These are phyloP conservation scores for Aspergillus sp. DNA, from an alignment of 2,329 filamentous ascomycete genomes.

Conservation along the genomic window DNA sequence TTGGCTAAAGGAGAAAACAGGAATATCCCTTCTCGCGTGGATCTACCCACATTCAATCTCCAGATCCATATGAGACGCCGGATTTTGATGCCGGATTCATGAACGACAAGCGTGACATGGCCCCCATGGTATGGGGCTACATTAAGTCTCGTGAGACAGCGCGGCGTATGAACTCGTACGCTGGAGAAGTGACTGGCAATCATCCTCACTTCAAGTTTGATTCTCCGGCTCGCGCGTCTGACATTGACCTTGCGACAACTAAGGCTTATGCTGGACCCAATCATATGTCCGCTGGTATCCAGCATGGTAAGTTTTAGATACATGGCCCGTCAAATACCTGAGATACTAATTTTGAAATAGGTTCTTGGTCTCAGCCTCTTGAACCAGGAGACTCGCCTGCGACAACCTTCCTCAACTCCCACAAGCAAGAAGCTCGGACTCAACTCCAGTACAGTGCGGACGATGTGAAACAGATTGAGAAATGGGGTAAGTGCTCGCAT, in stretches of 20 bases:
- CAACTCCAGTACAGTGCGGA: slow-evolving; percentile 58
- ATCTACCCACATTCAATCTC: slow-evolving; percentile 60
- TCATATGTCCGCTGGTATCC: slow-evolving; percentile 62
- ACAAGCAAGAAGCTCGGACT: slow-evolving; percentile 51
- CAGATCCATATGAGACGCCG: slow-evolving; percentile 63
- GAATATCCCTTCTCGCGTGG: slow-evolving; percentile 71
- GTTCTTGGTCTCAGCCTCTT: slow-evolving; percentile 56
- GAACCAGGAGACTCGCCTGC: slow-evolving; percentile 46
- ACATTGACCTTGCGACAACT: slow-evolving; percentile 67
- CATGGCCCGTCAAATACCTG: too few relatives aligned
- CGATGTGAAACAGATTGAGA: slow-evolving; percentile 53
- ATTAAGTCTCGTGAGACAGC: slow-evolving; percentile 76
- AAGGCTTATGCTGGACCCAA: slow-evolving; percentile 66
- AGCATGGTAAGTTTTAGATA: slow-evolving; percentile 48
- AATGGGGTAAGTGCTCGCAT: slow-evolving; percentile 39
- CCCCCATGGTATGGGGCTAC: slow-evolving; percentile 75
- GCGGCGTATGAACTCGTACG: slow-evolving; percentile 67
- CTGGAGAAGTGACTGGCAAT: slow-evolving; percentile 58
- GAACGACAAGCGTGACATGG: slow-evolving; percentile 80
- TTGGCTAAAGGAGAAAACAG: slow-evolving; percentile 7
- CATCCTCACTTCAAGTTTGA: slow-evolving; percentile 67
- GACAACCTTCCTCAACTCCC: slow-evolving; percentile 53
- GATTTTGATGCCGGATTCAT: slow-evolving; percentile 79
- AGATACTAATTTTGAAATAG: slow-evolving; percentile 1
- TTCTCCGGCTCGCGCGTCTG: slow-evolving; percentile 59